These are phyloP conservation scores for Nannochloropsis oceanica DNA, from an alignment of 108 stramenopile genomes.

Conservation along the genomic window DNA sequence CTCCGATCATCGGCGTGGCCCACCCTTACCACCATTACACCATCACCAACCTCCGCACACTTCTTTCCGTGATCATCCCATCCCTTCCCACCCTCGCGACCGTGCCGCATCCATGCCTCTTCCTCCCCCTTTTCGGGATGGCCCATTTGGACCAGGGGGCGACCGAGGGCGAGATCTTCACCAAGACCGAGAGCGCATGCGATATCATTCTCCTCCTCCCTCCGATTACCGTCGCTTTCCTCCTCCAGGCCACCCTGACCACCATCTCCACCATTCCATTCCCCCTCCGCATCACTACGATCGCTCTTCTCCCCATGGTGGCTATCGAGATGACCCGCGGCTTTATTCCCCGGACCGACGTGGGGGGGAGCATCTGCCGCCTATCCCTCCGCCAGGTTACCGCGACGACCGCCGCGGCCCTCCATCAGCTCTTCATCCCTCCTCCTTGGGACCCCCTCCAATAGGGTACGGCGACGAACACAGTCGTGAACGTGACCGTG, in stretches of 20 bases:
- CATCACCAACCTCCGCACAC: background rate
- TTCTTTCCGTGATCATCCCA: background rate
- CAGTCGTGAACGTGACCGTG: background rate
- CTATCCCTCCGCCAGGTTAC: background rate
- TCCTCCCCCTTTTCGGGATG: background rate
- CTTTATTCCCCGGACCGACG: background rate
- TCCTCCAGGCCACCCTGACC: background rate
- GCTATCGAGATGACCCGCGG: background rate
- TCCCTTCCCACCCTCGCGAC: background rate
- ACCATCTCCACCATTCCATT: background rate
- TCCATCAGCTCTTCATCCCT: background rate
- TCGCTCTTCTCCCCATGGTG: background rate
- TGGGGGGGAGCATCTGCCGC: background rate
- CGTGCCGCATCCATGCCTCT: background rate
- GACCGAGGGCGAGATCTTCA: background rate
- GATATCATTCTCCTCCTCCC: background rate
- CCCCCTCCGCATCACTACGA: background rate
- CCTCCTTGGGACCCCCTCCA: background rate
- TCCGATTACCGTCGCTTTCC: background rate
- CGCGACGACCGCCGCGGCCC: background rate
- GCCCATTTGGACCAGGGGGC: background rate
- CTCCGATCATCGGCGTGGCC: background rate
- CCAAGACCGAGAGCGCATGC: background rate
- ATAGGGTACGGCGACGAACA: background rate
- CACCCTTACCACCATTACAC: background rate